These are phyloP conservation scores for Cymodocea nodosa DNA, from an alignment of 116 monocot species.

Conservation along the genomic window DNA sequence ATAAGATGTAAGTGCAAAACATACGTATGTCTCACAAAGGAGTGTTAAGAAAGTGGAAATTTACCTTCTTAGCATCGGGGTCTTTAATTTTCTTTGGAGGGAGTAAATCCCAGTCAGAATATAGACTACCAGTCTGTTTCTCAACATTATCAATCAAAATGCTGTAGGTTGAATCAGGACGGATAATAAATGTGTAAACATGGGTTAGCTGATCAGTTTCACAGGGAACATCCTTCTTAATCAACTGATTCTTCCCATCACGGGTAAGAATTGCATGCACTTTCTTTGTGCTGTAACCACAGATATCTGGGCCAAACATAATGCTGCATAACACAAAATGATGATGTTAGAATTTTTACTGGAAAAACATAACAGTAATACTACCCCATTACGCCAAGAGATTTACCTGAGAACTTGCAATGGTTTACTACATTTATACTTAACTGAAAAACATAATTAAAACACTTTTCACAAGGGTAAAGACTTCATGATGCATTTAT, in stretches of 20 bases:
- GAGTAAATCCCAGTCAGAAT: constrained; percentile 59
- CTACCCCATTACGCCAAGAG: no score
- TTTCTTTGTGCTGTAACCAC: constrained; percentile 68
- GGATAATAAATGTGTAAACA: constrained; percentile 65
- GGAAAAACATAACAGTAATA: neutral
- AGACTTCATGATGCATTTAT: neutral
- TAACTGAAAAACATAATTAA: no score
- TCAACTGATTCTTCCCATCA: constrained; percentile 53
- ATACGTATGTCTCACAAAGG: neutral
- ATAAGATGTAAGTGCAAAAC: neutral
- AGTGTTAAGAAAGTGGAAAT: neutral
- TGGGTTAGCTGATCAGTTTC: constrained; percentile 68
- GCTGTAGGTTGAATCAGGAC: constrained; percentile 58
- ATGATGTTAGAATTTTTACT: neutral
- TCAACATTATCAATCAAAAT: constrained; percentile 62
- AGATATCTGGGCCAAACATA: constrained; percentile 86
- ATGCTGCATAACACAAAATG: constrained; percentile 30
- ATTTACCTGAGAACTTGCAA: no score
- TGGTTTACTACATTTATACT: no score
- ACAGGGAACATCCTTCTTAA: constrained; percentile 67
- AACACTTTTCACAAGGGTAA: no score
- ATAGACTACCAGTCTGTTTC: constrained; percentile 59
- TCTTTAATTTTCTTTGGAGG: constrained; percentile 65
- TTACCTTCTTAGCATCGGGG: constrained; percentile 70
- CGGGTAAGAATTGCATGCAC: constrained; percentile 59